phyloP scores from a whole-genome alignment of 2,329 filamentous ascomycete species.

The Diaporthe sp. region DNA sequence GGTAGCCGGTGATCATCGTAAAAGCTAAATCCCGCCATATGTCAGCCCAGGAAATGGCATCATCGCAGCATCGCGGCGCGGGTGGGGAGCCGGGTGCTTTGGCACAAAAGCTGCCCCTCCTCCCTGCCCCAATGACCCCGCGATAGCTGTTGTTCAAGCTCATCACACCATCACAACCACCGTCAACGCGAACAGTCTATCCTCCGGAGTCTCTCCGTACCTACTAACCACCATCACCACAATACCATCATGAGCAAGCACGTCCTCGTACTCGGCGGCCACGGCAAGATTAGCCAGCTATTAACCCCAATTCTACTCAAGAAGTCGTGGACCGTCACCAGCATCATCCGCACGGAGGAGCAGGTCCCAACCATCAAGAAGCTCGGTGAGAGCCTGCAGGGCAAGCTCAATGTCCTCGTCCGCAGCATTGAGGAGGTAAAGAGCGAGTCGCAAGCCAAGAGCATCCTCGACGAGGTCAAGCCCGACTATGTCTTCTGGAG shows the following conservation, averaged over 20 bases:
- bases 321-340: constrained; percentile 81
- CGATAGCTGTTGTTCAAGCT: not conserved
- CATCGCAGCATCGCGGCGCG: constrained; percentile 15
- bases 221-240: not conserved
- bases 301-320: constrained; percentile 81
- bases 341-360: constrained; percentile 78
- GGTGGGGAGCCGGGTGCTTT: not conserved
- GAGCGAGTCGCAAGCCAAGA: constrained; percentile 68
- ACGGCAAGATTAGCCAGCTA: constrained; percentile 81
- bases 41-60: constrained; percentile 30
- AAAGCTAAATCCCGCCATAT: constrained; percentile 19
- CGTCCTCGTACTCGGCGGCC: constrained; percentile 82
- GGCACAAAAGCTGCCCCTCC: constrained; percentile 22
- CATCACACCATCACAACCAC: not conserved
- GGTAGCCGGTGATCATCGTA: constrained; percentile 8
- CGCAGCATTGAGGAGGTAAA: constrained; percentile 78
- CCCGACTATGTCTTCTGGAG: constrained; percentile 76
- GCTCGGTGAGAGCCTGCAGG: constrained; percentile 63
- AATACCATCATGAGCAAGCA: constrained; percentile 49
- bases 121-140: not conserved
- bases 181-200: not conserved
- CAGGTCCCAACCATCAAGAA: constrained; percentile 73
- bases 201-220: not conserved
- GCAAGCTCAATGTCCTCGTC: constrained; percentile 76
- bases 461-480: constrained; percentile 69